Base-by-base conservation (phyloP, 352 stramenopile genomes). In the Phytophthora aleatoria region DNA sequence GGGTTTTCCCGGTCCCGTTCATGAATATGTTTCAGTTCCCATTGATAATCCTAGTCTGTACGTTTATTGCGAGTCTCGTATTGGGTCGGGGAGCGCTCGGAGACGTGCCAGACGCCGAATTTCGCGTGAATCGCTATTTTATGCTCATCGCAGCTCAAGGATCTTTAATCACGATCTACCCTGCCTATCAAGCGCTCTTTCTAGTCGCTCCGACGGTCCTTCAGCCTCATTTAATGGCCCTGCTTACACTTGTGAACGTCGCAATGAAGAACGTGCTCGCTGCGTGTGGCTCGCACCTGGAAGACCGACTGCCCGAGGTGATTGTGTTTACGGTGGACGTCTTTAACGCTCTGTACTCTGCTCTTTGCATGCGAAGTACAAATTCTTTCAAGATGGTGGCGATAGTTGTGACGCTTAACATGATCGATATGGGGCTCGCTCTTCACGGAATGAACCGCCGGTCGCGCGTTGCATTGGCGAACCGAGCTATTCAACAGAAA, bases 321-420 rank as follows among this genome's bases (percentile, higher is more conserved):
- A 67, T 79, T 24, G 75, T 78, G 0, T 77, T 81, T 31, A 63
- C 65, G 0, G 57, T 83, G 12, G 72, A 83, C 11, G 56, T 81
- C 10, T 83, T 83, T 48, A 78, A 68, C 51, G 47, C 75, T 6
- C 53, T 83, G 8, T 83, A 81, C 33, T 74, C 56, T 4, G 53
- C 61, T 0, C 57, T 77, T 9, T 77, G 69, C 6, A 72, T 77
- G 69, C 66, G 65, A 41, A 69, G 51, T 15, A 63, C 51, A 5
- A 77, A 77, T 12, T 68, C 69, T 0, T 4, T 74, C 3, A 67
- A 73, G 20, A 75, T 67, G 48, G 70, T 66, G 1, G 45, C 33
- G 13, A 53, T 67, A 13, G 61, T 69, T 4, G 60, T 73, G 27
- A 45, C 42, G 10, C 52, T 69, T 5, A 73, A 77, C 39, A 13